A percentile compares a stretch with the other conserved stretches of the same genome.
phyloP scores from a whole-genome alignment of 2,329 filamentous ascomycete genomes.

The Mycosphaerella sp. region DNA sequence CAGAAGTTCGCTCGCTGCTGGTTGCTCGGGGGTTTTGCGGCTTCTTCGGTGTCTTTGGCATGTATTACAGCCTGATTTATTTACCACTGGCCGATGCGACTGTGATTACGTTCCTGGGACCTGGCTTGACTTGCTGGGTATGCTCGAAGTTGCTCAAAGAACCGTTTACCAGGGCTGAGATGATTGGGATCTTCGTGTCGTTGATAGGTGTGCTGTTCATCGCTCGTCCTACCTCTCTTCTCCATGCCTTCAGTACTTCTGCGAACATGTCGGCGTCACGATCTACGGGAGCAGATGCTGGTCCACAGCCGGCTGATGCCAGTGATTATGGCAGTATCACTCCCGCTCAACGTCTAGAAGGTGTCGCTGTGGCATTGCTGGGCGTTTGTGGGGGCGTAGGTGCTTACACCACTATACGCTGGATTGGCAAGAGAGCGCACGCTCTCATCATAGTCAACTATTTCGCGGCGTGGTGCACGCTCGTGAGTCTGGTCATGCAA shows the following conservation, averaged over 20 bases:
- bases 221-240: conserved; percentile 61
- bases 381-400: conserved; percentile 70
- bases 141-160: conserved; percentile 72
- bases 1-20: conserved; percentile 61
- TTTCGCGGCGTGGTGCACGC: conserved; percentile 64
- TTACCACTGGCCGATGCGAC: conserved; percentile 81
- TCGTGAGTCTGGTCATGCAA: conserved; percentile 61
- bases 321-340: conserved; percentile 45
- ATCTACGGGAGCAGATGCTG: conserved; percentile 31
- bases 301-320: conserved; percentile 23
- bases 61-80: conserved; percentile 52
- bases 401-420: conserved; percentile 69
- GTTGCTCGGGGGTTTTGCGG: conserved; percentile 63
- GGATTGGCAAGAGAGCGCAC: conserved; percentile 74
- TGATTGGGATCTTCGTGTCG: conserved; percentile 68
- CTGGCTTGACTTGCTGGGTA: conserved; percentile 70
- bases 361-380: conserved; percentile 64
- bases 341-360: conserved; percentile 60
- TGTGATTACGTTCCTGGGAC: conserved; percentile 80
- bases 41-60: conserved; percentile 50
- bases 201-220: conserved; percentile 77
- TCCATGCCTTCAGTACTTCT: conserved; percentile 35
- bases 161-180: conserved; percentile 70
- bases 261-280: conserved; percentile 33
- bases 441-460: conserved; percentile 82